phyloP scores from a whole-genome alignment of 176 grass and related monocot genomes.

The Aegilops speltoides region DNA sequence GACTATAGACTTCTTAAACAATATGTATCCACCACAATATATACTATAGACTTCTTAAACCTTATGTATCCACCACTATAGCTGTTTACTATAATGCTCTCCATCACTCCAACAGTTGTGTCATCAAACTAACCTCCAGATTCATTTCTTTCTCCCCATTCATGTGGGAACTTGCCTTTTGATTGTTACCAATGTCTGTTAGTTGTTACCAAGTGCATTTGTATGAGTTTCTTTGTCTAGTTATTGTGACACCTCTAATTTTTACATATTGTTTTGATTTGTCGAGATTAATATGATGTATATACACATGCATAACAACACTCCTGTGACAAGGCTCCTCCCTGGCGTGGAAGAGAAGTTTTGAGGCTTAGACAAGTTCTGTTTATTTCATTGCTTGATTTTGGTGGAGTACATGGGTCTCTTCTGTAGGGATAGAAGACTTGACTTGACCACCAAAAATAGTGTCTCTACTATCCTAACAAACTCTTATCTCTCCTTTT shows the following conservation, averaged over 20 bases:
- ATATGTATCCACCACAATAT: not conserved
- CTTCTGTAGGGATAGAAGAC: not conserved
- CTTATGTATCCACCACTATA: not conserved
- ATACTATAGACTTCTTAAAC: no score
- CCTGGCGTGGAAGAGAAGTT: not conserved
- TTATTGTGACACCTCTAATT: not conserved
- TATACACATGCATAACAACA: not conserved
- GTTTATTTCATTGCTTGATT: not conserved
- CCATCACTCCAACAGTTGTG: not conserved
- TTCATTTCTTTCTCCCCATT: not conserved
- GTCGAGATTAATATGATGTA: not conserved
- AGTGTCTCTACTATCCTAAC: not conserved
- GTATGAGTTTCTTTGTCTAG: not conserved
- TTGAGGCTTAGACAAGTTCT: not conserved
- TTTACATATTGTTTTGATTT: not conserved
- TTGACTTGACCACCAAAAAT: not conserved
- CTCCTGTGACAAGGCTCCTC: not conserved
- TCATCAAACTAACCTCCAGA: not conserved
- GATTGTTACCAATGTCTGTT: not conserved
- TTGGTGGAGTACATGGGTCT: not conserved
- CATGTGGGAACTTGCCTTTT: not conserved
- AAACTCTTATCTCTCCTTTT: not conserved
- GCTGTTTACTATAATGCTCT: not conserved
- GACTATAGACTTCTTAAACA: not conserved
- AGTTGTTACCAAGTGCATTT: not conserved